Evolutionary conservation across 257 asterid species (phyloP), one percentile per base, ranked within the genome.

Genomic region (Fraxinus americana): DNA sequence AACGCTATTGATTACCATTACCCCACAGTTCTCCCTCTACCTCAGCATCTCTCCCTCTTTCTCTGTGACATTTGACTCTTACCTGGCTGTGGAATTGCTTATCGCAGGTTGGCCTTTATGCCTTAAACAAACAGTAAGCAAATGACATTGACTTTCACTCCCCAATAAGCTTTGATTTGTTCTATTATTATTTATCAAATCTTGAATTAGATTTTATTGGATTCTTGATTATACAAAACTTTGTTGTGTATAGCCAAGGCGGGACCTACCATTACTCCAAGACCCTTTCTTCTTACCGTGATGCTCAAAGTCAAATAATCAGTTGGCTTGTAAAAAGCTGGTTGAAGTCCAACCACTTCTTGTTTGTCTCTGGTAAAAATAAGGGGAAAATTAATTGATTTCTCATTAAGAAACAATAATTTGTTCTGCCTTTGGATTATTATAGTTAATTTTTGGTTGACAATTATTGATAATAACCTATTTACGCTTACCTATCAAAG

Each of bases 111-210:
- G 16, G 70, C 65, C 74, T 81, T 75, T 78, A 50, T 19, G 75
- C 73, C 59, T 63, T 77, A 10, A 45, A 39, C 57, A 80, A 78
- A 65, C 70, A 43, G 77, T 54, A 48, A 78, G 83, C 36, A 82
- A 84, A 70, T 79, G 82, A 83, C 83, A 83, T 92, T 92, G 97
- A 90, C 97, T 89, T 92, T 83, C 78, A 82, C 82, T 78, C 67
- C 45, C 86, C 80, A 67, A 35, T 73, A 67, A 74, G 72, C 65
- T 54, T 73, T 77, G 84, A 38, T 81, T 86, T 75, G 76, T 72
- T 79, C 9, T 48, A 72, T n/a, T 45, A 27, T 32, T 61, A 54
- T 80, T 72, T 63, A 67, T 76, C 45, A 25, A 76, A 36, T 50
- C 45, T 25, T 65, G 12, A 70, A 52, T 59, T 69, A 68, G 43